Base-by-base conservation (phyloP, 179 eudicot genomes). In the Gypsophila paniculata region DNA sequence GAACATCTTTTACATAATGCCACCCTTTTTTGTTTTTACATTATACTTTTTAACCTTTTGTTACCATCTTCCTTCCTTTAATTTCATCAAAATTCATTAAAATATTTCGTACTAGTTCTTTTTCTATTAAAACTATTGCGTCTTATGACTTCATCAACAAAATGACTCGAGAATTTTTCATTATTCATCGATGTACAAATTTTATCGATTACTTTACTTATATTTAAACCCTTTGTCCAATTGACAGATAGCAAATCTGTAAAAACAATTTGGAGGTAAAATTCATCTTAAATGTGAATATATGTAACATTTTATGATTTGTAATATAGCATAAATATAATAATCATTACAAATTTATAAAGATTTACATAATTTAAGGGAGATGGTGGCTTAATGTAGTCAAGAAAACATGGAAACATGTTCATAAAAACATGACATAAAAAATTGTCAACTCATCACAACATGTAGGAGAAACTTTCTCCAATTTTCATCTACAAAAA, bases 341-440 rank as follows among this genome's bases (percentile, higher is more conserved):
- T 3, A 10, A 22, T 34, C 10, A 29, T 63, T 63, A 63, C 1
- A 3, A 57, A 57, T 32, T 8, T 61, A 0, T 57, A 7, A 18
- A 6, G 6, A 57, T 21, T 57, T 6, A 57, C 34, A 59, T 8
- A 59, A 22, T 23, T 55, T 55, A 6, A 55, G 17, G 54, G 26
- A 10, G 15, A 23, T 19, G 19, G 51, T 78, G 42, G 69, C 14
- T 48, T 69, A 42, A 69, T 48, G 63, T 67, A 66, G 69, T 75
- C 65, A 75, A 71, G 58, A 25, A 74, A 78, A 78, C 77, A 78
- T 70, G 78, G 66, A 78, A 79, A 79, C 82, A 79, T 75, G 82
- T 75, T 75, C 38, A 42, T 6, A 42, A 42, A 11, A 70, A 19
- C 51, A 23, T 14, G 53, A 65, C 48, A 59, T 42, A 65, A 23